Percentiles rank a stretch among this genome's conserved stretches.
Conservation (phyloP, 2,329 filamentous ascomycete genomes). For the Dryadomyces sulphureus region DNA sequence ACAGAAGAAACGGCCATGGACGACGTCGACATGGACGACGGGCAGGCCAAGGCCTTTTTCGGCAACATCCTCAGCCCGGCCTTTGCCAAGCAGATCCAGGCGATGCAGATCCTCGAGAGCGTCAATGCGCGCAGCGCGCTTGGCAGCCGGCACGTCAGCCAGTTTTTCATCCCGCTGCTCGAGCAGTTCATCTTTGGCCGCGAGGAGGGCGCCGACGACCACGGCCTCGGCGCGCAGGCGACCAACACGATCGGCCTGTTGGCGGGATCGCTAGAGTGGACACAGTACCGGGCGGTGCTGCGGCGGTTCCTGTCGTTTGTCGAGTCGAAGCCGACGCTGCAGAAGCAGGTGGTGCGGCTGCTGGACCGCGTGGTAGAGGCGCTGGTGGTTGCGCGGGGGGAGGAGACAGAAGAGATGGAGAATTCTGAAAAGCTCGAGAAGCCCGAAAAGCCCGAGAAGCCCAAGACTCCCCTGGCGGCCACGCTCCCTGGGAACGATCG, state of each 20-base stretch:
- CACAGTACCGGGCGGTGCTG: constrained; percentile 73
- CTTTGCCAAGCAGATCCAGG: constrained; percentile 69
- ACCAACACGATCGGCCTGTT: constrained; percentile 66
- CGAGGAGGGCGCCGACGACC: constrained; percentile 57
- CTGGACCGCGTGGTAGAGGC: constrained; percentile 71
- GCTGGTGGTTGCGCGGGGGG: constrained; percentile 36
- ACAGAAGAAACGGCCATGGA: constrained; percentile 16
- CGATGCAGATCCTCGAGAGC: constrained; percentile 59
- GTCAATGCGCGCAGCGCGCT: constrained; percentile 49
- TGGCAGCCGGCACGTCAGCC: constrained; percentile 62
- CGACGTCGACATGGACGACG: constrained; percentile 4
- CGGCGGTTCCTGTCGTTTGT: constrained; percentile 74
- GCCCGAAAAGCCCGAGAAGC: constrained; percentile 11
- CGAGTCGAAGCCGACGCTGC: constrained; percentile 62
- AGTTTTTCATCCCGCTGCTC: constrained; percentile 79
- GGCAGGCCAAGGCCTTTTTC: constrained; percentile 66
- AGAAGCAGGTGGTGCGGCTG: constrained; percentile 75
- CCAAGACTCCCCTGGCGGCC: constrained; percentile 33
- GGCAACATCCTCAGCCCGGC: constrained; percentile 85
- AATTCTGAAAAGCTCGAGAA: constrained; percentile 11
- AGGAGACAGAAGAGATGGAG: constrained; percentile 15
- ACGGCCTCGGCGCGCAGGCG: constrained; percentile 75
- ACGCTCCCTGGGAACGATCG: constrained; percentile 55
- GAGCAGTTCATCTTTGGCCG: constrained; percentile 90
- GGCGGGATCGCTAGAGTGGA: constrained; percentile 70